phyloP scores from a whole-genome alignment of 305 asterid genomes.

The Solanum hybrid region DNA sequence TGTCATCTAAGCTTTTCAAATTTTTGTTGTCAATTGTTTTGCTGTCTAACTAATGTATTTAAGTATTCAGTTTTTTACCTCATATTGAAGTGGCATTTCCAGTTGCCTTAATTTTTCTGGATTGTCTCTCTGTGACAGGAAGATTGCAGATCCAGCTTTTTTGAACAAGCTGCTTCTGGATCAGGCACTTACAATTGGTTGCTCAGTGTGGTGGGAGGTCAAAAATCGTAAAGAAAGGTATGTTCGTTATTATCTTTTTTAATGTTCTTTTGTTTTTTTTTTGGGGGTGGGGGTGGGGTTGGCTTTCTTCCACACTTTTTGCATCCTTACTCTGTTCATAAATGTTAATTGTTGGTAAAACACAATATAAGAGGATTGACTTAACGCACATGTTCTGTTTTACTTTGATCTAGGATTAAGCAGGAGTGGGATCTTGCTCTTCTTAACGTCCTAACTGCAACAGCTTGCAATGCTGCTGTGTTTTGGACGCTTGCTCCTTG shows the following conservation, averaged over 20 bases:
- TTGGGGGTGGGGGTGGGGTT: not conserved
- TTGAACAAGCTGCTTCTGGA: constrained; percentile 77
- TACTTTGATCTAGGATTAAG: constrained; percentile 51
- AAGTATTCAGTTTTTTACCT: not conserved
- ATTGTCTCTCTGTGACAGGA: constrained; percentile 43
- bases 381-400: constrained; percentile 16
- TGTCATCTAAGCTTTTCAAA: not conserved
- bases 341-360: not conserved
- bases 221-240: constrained; percentile 94
- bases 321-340: not conserved
- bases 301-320: not conserved
- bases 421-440: constrained; percentile 99
- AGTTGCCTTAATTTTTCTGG: not conserved
- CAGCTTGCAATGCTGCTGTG: constrained; percentile 85
- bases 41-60: not conserved
- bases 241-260: not conserved
- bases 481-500: constrained; percentile 99
- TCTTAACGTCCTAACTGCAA: constrained; percentile 75
- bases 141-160: constrained; percentile 98
- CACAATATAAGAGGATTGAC: not conserved
- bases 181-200: constrained; percentile 87
- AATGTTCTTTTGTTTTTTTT: not conserved
- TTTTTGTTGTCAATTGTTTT: not conserved
- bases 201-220: constrained; percentile 91
- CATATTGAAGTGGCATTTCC: not conserved